These are phyloP conservation scores for Schizosaccharomyces octosporus DNA, from an alignment of 805 yeast species.

Conservation along the genomic window DNA sequence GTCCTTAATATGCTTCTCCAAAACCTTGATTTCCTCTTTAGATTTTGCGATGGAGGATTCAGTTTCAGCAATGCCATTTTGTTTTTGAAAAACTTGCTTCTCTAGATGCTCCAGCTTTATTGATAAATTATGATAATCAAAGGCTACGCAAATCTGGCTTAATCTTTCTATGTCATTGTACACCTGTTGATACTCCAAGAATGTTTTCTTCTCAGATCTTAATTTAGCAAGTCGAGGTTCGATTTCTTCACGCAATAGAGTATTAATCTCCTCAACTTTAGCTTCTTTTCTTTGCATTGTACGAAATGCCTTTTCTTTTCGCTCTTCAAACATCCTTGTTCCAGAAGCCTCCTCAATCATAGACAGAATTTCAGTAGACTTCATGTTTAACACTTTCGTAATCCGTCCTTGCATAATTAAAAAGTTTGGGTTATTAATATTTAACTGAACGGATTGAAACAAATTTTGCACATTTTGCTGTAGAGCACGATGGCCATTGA, in stretches of 20 bases:
- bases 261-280: slow-evolving; percentile 53
- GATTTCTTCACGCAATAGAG: slow-evolving; percentile 58
- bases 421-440: slow-evolving; percentile 90
- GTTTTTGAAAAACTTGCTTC: not conserved
- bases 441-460: slow-evolving; percentile 83
- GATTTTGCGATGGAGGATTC: slow-evolving; percentile 18
- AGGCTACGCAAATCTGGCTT: slow-evolving; percentile 50
- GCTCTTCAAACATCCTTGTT: slow-evolving; percentile 80
- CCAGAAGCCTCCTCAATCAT: slow-evolving; percentile 97
- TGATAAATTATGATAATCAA: slow-evolving; percentile 29
- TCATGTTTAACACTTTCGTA: slow-evolving; percentile 91
- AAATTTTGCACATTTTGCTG: slow-evolving; percentile 75
- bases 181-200: slow-evolving; percentile 64
- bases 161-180: slow-evolving; percentile 59
- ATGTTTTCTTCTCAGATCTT: slow-evolving; percentile 56
- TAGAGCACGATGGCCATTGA: slow-evolving; percentile 90
- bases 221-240: slow-evolving; percentile 73
- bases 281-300: slow-evolving; percentile 80
- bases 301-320: slow-evolving; percentile 73
- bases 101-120: not conserved
- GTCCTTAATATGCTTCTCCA: slow-evolving; percentile 35
- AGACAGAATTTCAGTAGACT: slow-evolving; percentile 68
- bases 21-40: slow-evolving; percentile 25
- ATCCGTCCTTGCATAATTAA: slow-evolving; percentile 96
- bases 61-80: slow-evolving; percentile 12